Evolutionary conservation across 208 protist genomes (phyloP).

Genomic region (Crithidia thermophila): DNA sequence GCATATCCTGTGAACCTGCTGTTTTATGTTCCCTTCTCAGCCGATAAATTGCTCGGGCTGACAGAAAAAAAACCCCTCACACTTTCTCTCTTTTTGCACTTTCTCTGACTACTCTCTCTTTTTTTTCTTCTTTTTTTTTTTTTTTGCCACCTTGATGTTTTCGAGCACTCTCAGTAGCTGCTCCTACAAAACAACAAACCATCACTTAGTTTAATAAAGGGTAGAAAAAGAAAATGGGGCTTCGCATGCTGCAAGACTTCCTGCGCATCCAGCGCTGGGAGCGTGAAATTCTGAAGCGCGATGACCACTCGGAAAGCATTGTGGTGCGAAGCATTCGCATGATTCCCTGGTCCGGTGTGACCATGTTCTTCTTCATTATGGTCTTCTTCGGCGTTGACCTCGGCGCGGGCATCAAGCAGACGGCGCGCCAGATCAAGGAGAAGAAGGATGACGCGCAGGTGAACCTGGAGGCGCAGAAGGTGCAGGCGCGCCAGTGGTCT

Average conservation of each 20-base stretch:
- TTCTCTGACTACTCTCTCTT: neutral
- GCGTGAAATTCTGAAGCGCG: slow-evolving; percentile 60
- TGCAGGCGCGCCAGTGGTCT: slow-evolving; percentile 79
- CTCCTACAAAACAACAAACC: slow-evolving; percentile 1
- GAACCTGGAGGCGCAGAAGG: slow-evolving; percentile 60
- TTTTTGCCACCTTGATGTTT: no score
- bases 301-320: slow-evolving; percentile 48
- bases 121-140: slow-evolving; percentile 16
- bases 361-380: slow-evolving; percentile 86
- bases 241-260: slow-evolving; percentile 77
- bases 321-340: slow-evolving; percentile 51
- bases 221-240: slow-evolving; percentile 16
- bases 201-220: neutral
- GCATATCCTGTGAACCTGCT: no score
- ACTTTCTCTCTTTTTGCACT: neutral
- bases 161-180: no score
- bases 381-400: slow-evolving; percentile 88
- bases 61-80: no score
- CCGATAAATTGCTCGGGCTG: no score
- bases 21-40: no score
- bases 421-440: slow-evolving; percentile 65
- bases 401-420: slow-evolving; percentile 78
- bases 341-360: slow-evolving; percentile 78
- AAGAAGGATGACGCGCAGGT: slow-evolving; percentile 78
- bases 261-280: slow-evolving; percentile 76